Evolutionary conservation across 2,329 filamentous ascomycete species (phyloP).

Genomic region (Ophiostoma quercus): DNA sequence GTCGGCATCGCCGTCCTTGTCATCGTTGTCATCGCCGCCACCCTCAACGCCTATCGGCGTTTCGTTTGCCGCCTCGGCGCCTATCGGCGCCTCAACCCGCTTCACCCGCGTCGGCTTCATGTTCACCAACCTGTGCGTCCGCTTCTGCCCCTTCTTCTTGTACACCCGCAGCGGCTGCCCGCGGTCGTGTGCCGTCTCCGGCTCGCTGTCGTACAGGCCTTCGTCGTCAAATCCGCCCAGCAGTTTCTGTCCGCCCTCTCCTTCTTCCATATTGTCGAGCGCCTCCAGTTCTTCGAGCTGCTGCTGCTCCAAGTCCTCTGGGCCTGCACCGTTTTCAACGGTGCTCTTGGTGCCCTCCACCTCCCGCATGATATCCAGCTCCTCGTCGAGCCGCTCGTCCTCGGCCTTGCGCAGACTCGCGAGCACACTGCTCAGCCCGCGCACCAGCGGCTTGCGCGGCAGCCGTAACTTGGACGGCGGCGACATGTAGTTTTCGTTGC

Average conservation of each 20-base stretch:
- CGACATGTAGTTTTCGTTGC: conserved; percentile 33
- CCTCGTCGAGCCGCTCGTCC: conserved; percentile 65
- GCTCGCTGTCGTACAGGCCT: conserved; percentile 50
- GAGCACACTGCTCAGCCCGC: conserved; percentile 69
- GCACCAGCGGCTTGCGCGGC: conserved; percentile 57
- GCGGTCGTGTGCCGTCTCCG: conserved; percentile 46
- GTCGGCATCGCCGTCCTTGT: background rate
- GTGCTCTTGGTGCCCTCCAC: conserved; percentile 44
- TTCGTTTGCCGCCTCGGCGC: conserved; percentile 24
- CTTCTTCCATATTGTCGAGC: background rate
- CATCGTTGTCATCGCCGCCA: conserved; percentile 28
- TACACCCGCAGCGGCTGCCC: conserved; percentile 58
- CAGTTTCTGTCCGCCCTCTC: conserved; percentile 33
- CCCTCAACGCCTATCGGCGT: background rate
- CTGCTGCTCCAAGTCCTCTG: background rate
- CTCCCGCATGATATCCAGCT: conserved; percentile 68
- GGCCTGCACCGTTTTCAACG: background rate
- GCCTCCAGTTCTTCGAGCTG: conserved; percentile 8
- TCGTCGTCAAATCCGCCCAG: conserved; percentile 63
- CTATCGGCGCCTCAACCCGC: conserved; percentile 39
- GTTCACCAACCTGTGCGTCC: conserved; percentile 65
- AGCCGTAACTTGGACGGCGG: conserved; percentile 47
- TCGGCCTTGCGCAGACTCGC: conserved; percentile 64
- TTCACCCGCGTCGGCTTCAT: conserved; percentile 52
- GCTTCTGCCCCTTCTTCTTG: conserved; percentile 82